These are phyloP conservation scores for Kokia cookei DNA, from an alignment of 441 rosid genomes.

Conservation along the genomic window DNA sequence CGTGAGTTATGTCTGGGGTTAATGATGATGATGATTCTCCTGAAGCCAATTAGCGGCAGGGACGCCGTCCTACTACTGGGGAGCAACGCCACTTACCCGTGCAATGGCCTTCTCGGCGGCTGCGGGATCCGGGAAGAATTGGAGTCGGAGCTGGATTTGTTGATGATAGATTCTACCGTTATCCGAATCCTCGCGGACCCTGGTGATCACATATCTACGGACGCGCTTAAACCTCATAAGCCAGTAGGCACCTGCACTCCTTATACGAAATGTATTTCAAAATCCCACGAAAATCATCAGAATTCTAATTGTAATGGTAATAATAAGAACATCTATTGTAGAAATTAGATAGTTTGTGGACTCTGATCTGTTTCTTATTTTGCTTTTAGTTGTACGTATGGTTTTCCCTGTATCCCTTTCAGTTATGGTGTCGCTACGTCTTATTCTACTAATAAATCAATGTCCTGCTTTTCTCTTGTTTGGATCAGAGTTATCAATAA, in stretches of 20 bases:
- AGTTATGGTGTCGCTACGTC: too few species aligned
- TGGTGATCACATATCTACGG: rapidly evolving
- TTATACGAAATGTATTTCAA: neutral
- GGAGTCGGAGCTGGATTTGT: neutral
- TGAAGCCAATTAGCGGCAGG: neutral
- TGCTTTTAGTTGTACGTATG: too few species aligned
- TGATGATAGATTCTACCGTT: neutral
- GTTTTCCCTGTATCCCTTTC: too few species aligned
- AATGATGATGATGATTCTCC: neutral
- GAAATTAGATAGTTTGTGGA: too few species aligned
- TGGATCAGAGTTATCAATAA: too few species aligned
- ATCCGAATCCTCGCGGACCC: neutral
- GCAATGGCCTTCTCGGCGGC: neutral
- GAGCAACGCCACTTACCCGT: neutral
- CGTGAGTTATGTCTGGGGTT: neutral
- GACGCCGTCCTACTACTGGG: neutral
- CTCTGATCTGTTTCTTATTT: too few species aligned
- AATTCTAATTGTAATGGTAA: too few species aligned
- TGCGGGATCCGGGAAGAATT: neutral
- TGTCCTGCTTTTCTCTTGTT: too few species aligned
- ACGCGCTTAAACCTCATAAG: too few species aligned
- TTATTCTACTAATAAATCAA: too few species aligned
- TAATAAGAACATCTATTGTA: rapidly evolving
- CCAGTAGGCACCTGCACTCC: neutral
- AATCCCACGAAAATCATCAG: rapidly evolving